Conservation (phyloP, 1,284 basidiomycete genomes). For the Leccinum fallax region DNA sequence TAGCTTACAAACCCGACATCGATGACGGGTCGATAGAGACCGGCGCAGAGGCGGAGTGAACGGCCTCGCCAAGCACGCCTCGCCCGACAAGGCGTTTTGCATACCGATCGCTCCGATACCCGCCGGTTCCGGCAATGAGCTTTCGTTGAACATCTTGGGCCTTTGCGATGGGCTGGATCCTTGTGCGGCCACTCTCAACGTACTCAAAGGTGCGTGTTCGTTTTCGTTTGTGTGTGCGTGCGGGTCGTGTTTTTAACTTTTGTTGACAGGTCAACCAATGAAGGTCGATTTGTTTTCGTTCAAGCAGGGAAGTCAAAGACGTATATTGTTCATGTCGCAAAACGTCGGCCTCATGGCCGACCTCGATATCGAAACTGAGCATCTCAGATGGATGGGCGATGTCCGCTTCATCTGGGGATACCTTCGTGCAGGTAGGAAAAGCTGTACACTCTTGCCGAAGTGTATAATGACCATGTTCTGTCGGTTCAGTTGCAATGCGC, state of each 20-base stretch:
- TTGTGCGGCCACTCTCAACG: constrained; percentile 76
- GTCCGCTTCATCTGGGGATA: constrained; percentile 86
- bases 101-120: constrained; percentile 88
- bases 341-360: constrained; percentile 93
- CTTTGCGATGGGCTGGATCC: constrained; percentile 75
- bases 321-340: constrained; percentile 89
- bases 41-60: constrained; percentile 52
- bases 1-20: no score
- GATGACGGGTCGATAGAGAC: no score
- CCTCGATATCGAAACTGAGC: constrained; percentile 85
- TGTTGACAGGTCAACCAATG: constrained; percentile 61
- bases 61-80: constrained; percentile 77
- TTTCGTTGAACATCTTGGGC: constrained; percentile 77
- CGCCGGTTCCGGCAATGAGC: constrained; percentile 84
- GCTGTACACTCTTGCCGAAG: background rate
- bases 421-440: constrained; percentile 63
- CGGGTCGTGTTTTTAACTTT: background rate
- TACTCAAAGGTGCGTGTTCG: constrained; percentile 72
- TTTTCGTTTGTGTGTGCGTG: background rate
- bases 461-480: constrained; percentile 1
- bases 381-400: constrained; percentile 93
- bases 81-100: constrained; percentile 70
- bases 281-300: constrained; percentile 83
- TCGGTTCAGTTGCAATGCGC: constrained; percentile 56
- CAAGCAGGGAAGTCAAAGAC: constrained; percentile 63